Conservation (phyloP, 208 protist genomes). For the Acanthamoeba royreba region DNA sequence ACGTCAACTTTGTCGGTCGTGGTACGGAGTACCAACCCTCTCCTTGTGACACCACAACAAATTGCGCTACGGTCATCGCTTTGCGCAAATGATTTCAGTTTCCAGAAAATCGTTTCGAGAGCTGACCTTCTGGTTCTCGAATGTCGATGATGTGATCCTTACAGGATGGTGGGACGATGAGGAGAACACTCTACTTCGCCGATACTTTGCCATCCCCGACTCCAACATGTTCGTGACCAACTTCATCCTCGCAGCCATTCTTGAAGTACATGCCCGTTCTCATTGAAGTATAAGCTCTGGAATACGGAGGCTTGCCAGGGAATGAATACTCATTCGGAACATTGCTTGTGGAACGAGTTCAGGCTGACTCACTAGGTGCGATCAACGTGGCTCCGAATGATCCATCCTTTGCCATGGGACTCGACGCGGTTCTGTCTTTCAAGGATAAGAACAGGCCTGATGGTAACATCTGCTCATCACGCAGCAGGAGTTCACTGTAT, state of each 20-base stretch:
- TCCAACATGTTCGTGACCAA: conserved; percentile 38
- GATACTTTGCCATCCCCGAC: conserved; percentile 11
- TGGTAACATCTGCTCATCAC: background rate
- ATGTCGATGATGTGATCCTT: background rate
- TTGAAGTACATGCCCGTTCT: background rate
- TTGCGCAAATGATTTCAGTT: no score
- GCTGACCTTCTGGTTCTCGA: no score
- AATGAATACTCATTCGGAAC: no score
- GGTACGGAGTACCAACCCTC: no score
- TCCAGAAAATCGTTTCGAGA: no score
- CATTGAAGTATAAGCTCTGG: no score
- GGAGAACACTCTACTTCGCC: background rate
- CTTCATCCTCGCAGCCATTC: background rate
- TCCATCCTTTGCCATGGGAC: background rate
- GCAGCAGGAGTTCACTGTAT: no score
- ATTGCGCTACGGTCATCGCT: no score
- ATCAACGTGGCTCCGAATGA: background rate
- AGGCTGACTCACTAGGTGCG: background rate
- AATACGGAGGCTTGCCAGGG: no score
- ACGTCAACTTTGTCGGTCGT: background rate
- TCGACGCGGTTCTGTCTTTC: background rate
- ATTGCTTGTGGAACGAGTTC: no score
- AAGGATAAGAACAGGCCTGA: conserved; percentile 1
- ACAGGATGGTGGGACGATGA: background rate
- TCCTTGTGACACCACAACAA: no score